Conservation (phyloP, 2,329 filamentous ascomycete species). For the Paecilomyces formosus region DNA sequence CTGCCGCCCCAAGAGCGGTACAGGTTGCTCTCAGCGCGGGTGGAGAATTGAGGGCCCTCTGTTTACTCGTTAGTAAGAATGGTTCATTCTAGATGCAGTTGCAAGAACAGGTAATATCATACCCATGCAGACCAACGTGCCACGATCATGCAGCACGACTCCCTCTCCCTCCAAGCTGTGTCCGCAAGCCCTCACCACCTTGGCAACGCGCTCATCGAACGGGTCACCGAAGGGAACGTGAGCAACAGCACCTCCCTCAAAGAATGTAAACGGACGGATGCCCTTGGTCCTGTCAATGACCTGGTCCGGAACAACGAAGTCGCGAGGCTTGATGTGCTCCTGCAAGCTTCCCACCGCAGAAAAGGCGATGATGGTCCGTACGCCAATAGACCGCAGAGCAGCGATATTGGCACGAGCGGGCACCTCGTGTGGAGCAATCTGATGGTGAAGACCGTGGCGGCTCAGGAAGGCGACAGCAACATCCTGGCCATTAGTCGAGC, state of each 20-base stretch:
- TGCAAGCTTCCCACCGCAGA: constrained; percentile 87
- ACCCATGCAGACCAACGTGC: constrained; percentile 89
- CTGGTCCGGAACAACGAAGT: constrained; percentile 95
- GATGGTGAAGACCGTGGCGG: constrained; percentile 82
- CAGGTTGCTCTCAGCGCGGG: constrained; percentile 88
- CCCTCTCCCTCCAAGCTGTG: constrained; percentile 72
- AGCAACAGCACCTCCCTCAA: constrained; percentile 71
- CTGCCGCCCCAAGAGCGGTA: constrained; percentile 90
- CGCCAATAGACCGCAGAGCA: constrained; percentile 85
- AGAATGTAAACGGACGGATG: constrained; percentile 89
- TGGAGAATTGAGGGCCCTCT: constrained; percentile 98
- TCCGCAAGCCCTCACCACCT: constrained; percentile 71
- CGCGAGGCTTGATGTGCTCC: constrained; percentile 88
- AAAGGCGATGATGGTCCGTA: constrained; percentile 88
- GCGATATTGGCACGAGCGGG: constrained; percentile 92
- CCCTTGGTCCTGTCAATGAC: constrained; percentile 97
- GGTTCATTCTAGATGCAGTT: background rate
- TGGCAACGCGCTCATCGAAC: constrained; percentile 72
- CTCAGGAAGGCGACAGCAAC: constrained; percentile 81
- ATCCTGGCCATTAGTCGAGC: constrained; percentile 55
- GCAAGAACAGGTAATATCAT: constrained; percentile 23
- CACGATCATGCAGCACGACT: constrained; percentile 74
- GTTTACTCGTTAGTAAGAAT: constrained; percentile 2
- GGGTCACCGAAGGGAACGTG: constrained; percentile 95
- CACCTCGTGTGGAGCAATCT: constrained; percentile 91